Percentiles rank a stretch among this genome's conserved stretches.
Evolutionary conservation across 2,329 filamentous ascomycete species (phyloP).

Genomic region (Camillea tinctor): DNA sequence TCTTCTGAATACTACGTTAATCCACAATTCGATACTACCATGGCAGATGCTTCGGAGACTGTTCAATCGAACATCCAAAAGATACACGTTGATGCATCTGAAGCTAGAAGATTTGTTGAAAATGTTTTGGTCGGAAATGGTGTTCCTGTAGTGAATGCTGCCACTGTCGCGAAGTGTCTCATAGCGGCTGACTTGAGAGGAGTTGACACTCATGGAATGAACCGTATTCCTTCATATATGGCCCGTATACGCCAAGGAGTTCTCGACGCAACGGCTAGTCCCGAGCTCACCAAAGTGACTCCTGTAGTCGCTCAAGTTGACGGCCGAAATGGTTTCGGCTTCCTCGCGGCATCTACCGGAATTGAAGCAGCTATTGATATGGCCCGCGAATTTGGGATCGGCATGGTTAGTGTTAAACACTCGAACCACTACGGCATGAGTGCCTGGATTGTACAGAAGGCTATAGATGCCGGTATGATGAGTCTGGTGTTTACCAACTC

Average conservation of each 20-base stretch:
- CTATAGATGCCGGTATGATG: slow-evolving; percentile 70
- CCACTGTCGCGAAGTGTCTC: slow-evolving; percentile 64
- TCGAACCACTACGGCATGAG: slow-evolving; percentile 84
- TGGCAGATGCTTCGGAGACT: slow-evolving; percentile 17
- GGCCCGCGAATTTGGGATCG: slow-evolving; percentile 65
- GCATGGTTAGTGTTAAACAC: slow-evolving; percentile 72
- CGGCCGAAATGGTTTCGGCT: slow-evolving; percentile 72
- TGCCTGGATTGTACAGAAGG: slow-evolving; percentile 77
- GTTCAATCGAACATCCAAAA: slow-evolving; percentile 12
- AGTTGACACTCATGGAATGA: slow-evolving; percentile 77
- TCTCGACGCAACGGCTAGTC: slow-evolving; percentile 59
- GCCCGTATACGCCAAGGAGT: slow-evolving; percentile 68
- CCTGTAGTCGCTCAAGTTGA: slow-evolving; percentile 69
- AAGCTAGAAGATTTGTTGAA: slow-evolving; percentile 48
- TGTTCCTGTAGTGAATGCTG: slow-evolving; percentile 57
- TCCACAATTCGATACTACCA: slow-evolving; percentile 25
- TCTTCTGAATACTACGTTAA: no score
- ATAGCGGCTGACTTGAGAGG: slow-evolving; percentile 74
- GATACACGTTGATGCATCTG: slow-evolving; percentile 37
- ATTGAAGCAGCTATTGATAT: slow-evolving; percentile 68
- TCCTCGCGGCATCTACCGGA: slow-evolving; percentile 64
- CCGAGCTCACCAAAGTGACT: slow-evolving; percentile 60
- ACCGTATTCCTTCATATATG: slow-evolving; percentile 77
- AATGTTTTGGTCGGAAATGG: slow-evolving; percentile 59
- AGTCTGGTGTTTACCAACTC: slow-evolving; percentile 70